Evolutionary conservation across 1,139 yeast species (phyloP), one percentile per base, ranked within the genome.

Genomic region (Lipomyces yarrowii): DNA sequence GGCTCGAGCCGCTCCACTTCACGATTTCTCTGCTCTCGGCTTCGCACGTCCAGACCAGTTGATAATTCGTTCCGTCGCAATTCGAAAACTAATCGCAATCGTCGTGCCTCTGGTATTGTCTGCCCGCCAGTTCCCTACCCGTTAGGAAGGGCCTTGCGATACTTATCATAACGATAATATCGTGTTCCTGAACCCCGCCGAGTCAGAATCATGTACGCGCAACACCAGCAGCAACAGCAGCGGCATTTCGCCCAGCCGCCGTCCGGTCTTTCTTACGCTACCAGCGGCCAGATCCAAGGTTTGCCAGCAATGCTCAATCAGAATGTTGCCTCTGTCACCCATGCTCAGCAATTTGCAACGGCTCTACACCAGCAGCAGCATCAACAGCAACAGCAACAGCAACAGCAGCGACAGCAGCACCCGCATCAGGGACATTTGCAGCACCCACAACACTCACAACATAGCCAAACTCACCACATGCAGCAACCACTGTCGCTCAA

Each of bases 161-260:
- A 26, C 33, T 52, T 32, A 52, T 52, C 26, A 15, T 18, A 10
- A 18, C 26, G 56, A 32, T 15, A 18, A 6, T 42, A n/a, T 42
- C 48, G 11, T 37, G 60, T 57, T 23, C 35, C 48, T 56, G 56
- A 55, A 21, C 53, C 57, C 39, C 33, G 30, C 48, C 35, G 11
- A 21, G 11, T n/a, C 51, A 42, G 23, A 46, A 56, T 26, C 57
- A 64, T 64, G 67, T 64, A 64, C 59, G 67, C 67, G 35, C 65
- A 42, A 21, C 48, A 64, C 46, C 67, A 64, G 63, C 63, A 58
- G 61, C 63, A 58, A 62, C 65, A 58, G 63, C 65, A 61, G 60
- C 67, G 62, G 60, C 67, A 63, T 54, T 63, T 59, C 37, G 57
- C 56, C 30, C 37, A 51, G 57, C 58, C 65, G 53, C 52, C 65